phyloP scores from a whole-genome alignment of 164 flowering plant genomes.

The Magnolia kwangsiensis region DNA sequence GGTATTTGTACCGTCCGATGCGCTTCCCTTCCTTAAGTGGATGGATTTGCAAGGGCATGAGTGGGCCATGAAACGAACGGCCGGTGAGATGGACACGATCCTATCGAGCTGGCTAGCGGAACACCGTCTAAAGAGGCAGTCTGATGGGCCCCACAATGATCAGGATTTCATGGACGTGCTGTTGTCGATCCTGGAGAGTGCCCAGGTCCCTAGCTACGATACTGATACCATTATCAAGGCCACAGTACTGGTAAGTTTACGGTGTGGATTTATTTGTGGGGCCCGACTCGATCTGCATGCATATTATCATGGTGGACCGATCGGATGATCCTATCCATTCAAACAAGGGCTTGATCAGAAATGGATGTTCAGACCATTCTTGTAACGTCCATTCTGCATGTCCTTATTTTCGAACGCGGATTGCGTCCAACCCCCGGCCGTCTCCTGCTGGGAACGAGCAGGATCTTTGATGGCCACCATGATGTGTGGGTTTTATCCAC shows the following conservation, averaged over 20 bases:
- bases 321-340: too few species aligned
- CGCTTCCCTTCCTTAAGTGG: slow-evolving; percentile 6
- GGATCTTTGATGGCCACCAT: too few species aligned
- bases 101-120: slow-evolving; percentile 1
- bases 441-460: too few species aligned
- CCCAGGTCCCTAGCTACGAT: not conserved
- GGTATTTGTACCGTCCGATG: slow-evolving; percentile 3
- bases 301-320: too few species aligned
- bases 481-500: too few species aligned
- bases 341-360: too few species aligned
- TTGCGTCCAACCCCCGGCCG: too few species aligned
- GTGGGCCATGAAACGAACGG: not conserved
- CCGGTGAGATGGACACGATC: slow-evolving; percentile 1
- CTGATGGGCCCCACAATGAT: not conserved
- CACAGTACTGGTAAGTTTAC: not conserved
- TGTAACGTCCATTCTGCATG: too few species aligned
- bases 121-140: not conserved
- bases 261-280: too few species aligned
- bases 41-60: slow-evolving; percentile 1
- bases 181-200: not conserved
- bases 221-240: not conserved
- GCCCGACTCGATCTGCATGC: not conserved
- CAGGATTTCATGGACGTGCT: slow-evolving; percentile 10
- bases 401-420: too few species aligned
- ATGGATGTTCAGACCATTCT: too few species aligned